phyloP scores from a whole-genome alignment of 2,329 filamentous ascomycete species.

The Truncatella angustata region DNA sequence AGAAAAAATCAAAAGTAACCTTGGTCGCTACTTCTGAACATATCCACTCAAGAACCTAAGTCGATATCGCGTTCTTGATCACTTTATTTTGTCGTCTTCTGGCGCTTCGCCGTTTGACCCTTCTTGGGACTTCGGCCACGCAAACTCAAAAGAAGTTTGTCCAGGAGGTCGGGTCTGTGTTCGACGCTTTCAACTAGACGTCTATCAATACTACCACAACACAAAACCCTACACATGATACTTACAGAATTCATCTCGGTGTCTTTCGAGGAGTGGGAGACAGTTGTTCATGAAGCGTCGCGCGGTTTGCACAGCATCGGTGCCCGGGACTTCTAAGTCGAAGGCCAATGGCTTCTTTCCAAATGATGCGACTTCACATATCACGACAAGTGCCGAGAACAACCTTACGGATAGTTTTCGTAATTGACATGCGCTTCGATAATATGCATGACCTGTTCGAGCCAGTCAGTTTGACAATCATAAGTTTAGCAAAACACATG shows the following conservation, averaged over 20 bases:
- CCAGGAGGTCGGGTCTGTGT: slow-evolving; percentile 9
- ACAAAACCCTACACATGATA: slow-evolving; percentile 4
- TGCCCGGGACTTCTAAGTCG: neutral
- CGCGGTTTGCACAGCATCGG: no score
- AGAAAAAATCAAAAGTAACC: no score
- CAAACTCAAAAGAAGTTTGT: neutral
- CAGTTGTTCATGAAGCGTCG: neutral
- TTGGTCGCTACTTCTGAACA: no score
- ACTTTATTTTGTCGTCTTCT: neutral
- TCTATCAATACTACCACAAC: slow-evolving; percentile 21
- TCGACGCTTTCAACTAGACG: slow-evolving; percentile 15
- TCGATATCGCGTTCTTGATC: no score
- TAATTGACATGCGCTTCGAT: slow-evolving; percentile 13
- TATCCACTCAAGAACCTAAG: no score
- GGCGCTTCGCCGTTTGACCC: neutral
- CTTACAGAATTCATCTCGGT: neutral
- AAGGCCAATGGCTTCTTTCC: neutral
- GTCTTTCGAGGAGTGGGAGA: neutral
- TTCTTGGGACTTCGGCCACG: neutral
- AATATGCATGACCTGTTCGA: slow-evolving; percentile 8
- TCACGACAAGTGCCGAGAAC: slow-evolving; percentile 26
- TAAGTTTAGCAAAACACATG: neutral
- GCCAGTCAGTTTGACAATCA: neutral
- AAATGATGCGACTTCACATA: slow-evolving; percentile 25
- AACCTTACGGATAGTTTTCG: slow-evolving; percentile 17